Evolutionary conservation across 2,329 filamentous ascomycete genomes (phyloP), one percentile per base, ranked within the genome.

Genomic region (Thyridium curvatum): DNA sequence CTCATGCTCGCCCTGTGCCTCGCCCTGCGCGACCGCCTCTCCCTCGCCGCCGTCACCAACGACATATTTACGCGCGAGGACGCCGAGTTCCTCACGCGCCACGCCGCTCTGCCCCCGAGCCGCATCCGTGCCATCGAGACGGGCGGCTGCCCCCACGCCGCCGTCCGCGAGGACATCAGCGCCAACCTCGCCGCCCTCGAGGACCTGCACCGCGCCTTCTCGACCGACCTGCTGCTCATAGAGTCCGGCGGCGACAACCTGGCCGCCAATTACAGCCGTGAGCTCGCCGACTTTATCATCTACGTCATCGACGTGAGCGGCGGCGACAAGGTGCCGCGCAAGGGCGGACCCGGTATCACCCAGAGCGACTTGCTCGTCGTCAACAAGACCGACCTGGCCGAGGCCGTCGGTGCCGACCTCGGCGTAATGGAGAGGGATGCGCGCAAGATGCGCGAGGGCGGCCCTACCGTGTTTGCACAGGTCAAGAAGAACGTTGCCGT

Each of bases 21-120:
- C 29, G 83, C 84, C 8, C 81, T 98, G 7, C 85, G 93, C 45
- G 72, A 82, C 37, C 71, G 77, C 40, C 90, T 86, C 76, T 88
- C 82, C 57, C 85, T 98, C 54, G 93, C 93, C 1, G 93, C 89
- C 43, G 91, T 98, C 16, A 98, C 93, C 36, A 97, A 97, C 73
- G 91, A 97, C 72, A 97, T 97, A 72, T 97, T 97, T 73, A 97
- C 91, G 16, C 84, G 85, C 48, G 93, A 98, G 68, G 93, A 98
- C 71, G 90, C 90, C 69, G 93, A 97, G 65, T 98, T 98, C 69
- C 81, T 98, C 18, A 94, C 88, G 42, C 81, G 82, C 41, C 76
- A 96, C 73, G 74, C 78, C 48, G 93, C 93, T 6, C 82, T 97
- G 0, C 84, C 90, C 0, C 75, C 90, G 5, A 63, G 75, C 18